Conservation (phyloP, 495 filamentous ascomycete species). For the Achaetomiella virescens region DNA sequence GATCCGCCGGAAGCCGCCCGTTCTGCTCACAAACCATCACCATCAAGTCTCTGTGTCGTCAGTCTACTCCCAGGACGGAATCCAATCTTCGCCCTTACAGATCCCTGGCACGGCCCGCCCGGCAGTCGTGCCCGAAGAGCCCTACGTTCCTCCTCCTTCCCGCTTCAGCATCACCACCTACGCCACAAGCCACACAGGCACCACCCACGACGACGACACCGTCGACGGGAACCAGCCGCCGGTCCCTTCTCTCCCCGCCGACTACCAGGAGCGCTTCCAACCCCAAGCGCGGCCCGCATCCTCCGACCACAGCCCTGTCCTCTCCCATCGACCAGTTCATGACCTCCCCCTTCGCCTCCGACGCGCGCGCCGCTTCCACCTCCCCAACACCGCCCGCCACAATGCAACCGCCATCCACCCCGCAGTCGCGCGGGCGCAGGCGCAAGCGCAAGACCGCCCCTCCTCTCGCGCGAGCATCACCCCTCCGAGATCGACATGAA, state of each 20-base stretch:
- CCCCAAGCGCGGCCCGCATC: slow-evolving; percentile 18
- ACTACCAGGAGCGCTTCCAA: neutral
- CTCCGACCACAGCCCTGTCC: slow-evolving; percentile 21
- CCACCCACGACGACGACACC: slow-evolving; percentile 47
- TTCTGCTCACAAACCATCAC: slow-evolving; percentile 22
- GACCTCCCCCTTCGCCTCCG: slow-evolving; percentile 20
- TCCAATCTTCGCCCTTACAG: slow-evolving; percentile 17
- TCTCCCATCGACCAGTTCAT: slow-evolving; percentile 25
- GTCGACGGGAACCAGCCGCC: slow-evolving; percentile 28
- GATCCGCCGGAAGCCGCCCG: slow-evolving; percentile 38
- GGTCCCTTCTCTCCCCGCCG: slow-evolving; percentile 26
- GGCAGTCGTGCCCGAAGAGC: slow-evolving; percentile 20
- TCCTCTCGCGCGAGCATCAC: slow-evolving; percentile 19
- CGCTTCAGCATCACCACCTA: slow-evolving; percentile 72
- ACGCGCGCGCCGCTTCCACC: neutral
- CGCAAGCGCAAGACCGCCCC: slow-evolving; percentile 17
- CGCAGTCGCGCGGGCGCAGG: slow-evolving; percentile 14
- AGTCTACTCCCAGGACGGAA: slow-evolving; percentile 29
- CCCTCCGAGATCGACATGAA: slow-evolving; percentile 23
- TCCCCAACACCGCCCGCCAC: neutral
- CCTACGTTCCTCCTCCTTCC: slow-evolving; percentile 51
- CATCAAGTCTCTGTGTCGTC: slow-evolving; percentile 35
- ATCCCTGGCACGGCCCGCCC: slow-evolving; percentile 20
- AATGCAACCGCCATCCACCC: neutral
- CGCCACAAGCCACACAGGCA: slow-evolving; percentile 50